Percentiles rank a stretch among this genome's conserved stretches.
phyloP scores from a whole-genome alignment of 2,329 filamentous ascomycete genomes.

The Xylaria sp. region DNA sequence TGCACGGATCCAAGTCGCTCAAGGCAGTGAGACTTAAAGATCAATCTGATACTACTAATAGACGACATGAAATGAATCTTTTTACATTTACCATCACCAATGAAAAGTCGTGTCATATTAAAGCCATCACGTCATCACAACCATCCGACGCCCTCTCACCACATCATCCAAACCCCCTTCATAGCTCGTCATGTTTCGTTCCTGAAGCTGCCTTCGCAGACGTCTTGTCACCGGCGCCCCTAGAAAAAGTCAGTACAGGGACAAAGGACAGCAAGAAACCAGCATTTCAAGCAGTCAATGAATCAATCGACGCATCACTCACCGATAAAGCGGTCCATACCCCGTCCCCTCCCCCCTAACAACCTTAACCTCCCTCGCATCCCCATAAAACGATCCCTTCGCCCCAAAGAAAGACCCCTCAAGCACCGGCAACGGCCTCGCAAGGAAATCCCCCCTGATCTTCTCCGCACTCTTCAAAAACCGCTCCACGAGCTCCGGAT shows the following conservation, averaged over 20 bases:
- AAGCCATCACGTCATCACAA: not conserved
- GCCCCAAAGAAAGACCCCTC: constrained; percentile 44
- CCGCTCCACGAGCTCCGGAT: constrained; percentile 45
- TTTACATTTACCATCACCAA: not conserved
- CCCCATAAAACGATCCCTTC: constrained; percentile 30
- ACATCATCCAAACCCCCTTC: not conserved
- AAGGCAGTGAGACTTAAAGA: not conserved
- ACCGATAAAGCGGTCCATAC: constrained; percentile 44
- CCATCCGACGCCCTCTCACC: not conserved
- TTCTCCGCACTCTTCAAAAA: constrained; percentile 52
- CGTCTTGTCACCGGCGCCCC: constrained; percentile 11
- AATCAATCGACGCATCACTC: not conserved
- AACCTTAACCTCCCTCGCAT: constrained; percentile 38
- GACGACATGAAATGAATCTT: not conserved
- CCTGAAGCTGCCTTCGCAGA: constrained; percentile 10
- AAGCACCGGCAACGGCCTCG: constrained; percentile 45
- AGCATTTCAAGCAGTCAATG: not conserved
- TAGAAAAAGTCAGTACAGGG: not conserved
- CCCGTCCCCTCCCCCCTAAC: constrained; percentile 40
- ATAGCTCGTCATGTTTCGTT: constrained; percentile 35
- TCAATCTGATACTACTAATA: not conserved
- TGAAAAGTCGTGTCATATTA: not conserved
- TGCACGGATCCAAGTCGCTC: not conserved
- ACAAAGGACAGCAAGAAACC: not conserved
- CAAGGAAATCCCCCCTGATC: constrained; percentile 46